Conservation (phyloP, 2,329 filamentous ascomycete genomes). For the Samsoniella hepiali region DNA sequence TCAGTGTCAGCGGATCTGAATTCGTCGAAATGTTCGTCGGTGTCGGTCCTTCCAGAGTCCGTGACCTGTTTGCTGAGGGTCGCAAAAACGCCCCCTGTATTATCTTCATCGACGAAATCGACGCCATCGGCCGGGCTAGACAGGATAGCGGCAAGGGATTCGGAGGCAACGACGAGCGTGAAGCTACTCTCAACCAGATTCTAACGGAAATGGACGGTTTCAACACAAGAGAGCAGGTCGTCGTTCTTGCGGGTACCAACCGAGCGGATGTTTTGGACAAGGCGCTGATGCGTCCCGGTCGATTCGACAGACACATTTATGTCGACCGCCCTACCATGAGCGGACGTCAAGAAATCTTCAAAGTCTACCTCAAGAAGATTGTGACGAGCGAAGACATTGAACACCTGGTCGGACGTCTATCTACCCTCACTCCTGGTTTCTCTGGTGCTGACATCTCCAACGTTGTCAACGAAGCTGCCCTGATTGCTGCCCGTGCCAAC, state of each 20-base stretch:
- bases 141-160: constrained; percentile 68
- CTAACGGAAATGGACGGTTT: constrained; percentile 99
- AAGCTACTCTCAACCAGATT: constrained; percentile 96
- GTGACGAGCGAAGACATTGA: constrained; percentile 88
- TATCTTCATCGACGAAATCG: constrained; percentile 99
- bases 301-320: constrained; percentile 93
- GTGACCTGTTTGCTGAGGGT: constrained; percentile 90
- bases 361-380: constrained; percentile 90
- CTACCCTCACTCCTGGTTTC: constrained; percentile 92
- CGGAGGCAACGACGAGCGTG: constrained; percentile 94
- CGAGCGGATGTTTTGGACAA: constrained; percentile 91
- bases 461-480: constrained; percentile 93
- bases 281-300: constrained; percentile 91
- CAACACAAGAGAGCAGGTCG: constrained; percentile 94
- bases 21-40: constrained; percentile 99
- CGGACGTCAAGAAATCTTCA: constrained; percentile 92
- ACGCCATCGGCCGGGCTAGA: constrained; percentile 91
- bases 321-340: constrained; percentile 97
- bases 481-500: constrained; percentile 83
- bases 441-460: constrained; percentile 98
- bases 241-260: constrained; percentile 95
- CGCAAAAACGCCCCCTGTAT: constrained; percentile 97
- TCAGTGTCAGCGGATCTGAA: constrained; percentile 96
- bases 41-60: constrained; percentile 91
- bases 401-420: constrained; percentile 80